These are phyloP conservation scores for Suillus ampliporus DNA, from an alignment of 768 basidiomycete species.

Conservation along the genomic window DNA sequence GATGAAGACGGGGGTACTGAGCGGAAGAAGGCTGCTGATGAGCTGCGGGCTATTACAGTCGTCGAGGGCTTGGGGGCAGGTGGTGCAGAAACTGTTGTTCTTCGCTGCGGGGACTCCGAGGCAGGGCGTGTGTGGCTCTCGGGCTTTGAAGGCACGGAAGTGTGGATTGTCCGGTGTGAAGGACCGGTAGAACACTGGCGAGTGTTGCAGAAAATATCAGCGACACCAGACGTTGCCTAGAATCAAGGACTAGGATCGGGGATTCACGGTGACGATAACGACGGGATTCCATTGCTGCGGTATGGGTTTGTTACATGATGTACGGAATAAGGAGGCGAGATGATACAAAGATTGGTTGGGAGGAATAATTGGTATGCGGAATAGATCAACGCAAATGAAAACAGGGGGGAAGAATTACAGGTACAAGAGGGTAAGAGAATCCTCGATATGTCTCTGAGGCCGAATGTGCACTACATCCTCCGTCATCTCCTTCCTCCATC, in stretches of 20 bases:
- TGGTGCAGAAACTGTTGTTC: slow-evolving; percentile 30
- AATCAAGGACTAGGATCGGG: not conserved
- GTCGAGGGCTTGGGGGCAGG: slow-evolving; percentile 37
- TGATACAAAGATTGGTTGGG: not conserved
- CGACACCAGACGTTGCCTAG: not conserved
- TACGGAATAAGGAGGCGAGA: not conserved
- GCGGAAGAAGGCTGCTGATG: slow-evolving; percentile 52
- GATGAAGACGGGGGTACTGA: slow-evolving; percentile 64
- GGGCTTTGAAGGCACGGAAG: slow-evolving; percentile 52
- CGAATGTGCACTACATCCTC: slow-evolving; percentile 2
- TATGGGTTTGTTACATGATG: slow-evolving; percentile 2
- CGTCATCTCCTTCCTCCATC: slow-evolving; percentile 13
- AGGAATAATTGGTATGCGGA: slow-evolving; percentile 17
- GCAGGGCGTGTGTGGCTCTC: slow-evolving; percentile 34
- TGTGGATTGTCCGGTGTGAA: slow-evolving; percentile 66
- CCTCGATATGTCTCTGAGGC: not conserved
- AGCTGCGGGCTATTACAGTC: slow-evolving; percentile 44
- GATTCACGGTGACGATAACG: not conserved
- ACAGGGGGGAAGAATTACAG: not conserved
- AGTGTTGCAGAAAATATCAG: slow-evolving; percentile 47
- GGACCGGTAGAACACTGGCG: slow-evolving; percentile 66
- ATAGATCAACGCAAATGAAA: slow-evolving; percentile 18
- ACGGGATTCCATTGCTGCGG: not conserved
- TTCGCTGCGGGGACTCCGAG: slow-evolving; percentile 30
- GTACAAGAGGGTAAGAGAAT: not conserved